These are phyloP conservation scores for Solanum chmielewskii DNA, from an alignment of 257 asterid genomes.

Conservation along the genomic window DNA sequence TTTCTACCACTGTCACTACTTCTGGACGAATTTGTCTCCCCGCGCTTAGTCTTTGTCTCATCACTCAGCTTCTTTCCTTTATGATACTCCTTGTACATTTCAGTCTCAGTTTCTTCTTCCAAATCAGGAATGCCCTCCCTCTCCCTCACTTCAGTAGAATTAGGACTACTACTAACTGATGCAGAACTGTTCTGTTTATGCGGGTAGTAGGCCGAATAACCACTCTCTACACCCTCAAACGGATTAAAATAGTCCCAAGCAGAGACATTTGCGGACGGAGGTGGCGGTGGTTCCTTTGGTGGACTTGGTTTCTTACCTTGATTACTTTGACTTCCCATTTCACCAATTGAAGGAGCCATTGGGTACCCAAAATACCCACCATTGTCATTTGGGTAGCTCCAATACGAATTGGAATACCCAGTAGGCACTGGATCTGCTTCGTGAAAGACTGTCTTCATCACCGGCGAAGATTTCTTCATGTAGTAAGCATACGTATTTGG, in stretches of 20 bases:
- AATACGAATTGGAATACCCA: conserved; percentile 54
- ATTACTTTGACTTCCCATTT: conserved; percentile 4
- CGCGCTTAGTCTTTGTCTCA: conserved; percentile 17
- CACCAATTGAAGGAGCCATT: neutral
- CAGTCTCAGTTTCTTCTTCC: conserved; percentile 92
- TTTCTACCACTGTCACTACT: conserved; percentile 1
- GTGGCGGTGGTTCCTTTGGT: conserved; percentile 65
- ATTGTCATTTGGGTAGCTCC: conserved; percentile 29
- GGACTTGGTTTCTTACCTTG: conserved; percentile 25
- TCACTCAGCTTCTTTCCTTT: conserved; percentile 23
- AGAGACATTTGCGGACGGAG: conserved; percentile 74
- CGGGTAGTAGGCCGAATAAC: conserved; percentile 26
- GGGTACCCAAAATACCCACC: conserved; percentile 39
- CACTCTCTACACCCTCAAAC: conserved; percentile 43
- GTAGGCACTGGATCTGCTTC: conserved; percentile 45
- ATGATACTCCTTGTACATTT: conserved; percentile 29
- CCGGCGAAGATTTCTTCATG: conserved; percentile 74
- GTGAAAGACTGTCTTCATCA: conserved; percentile 55
- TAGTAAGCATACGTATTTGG: conserved; percentile 39
- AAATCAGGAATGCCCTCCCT: conserved; percentile 97
- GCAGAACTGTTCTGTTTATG: conserved; percentile 29
- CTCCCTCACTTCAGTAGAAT: conserved; percentile 83
- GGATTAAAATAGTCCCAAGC: conserved; percentile 80
- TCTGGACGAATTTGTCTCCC: conserved; percentile 10
- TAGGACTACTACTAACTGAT: conserved; percentile 70